phyloP scores from a whole-genome alignment of 306 rosid genomes.

The Citrullus amarus region DNA sequence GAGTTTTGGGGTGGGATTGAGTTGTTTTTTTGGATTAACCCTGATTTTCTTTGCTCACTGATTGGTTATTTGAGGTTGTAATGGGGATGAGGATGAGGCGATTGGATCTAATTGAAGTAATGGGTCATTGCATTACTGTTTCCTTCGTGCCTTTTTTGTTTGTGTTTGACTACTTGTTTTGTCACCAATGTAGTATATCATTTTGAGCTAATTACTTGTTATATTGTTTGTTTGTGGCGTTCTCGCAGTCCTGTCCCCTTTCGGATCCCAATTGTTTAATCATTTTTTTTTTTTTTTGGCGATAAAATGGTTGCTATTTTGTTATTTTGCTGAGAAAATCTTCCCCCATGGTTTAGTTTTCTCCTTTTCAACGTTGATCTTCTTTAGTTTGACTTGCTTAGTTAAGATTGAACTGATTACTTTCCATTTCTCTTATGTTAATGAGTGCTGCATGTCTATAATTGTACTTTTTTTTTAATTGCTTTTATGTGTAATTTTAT shows the following conservation, averaged over 20 bases:
- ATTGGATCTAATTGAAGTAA: conserved; percentile 33
- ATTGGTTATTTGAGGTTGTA: conserved; percentile 2
- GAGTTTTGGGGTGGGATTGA: background rate
- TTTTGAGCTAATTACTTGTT: background rate
- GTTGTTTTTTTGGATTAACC: background rate
- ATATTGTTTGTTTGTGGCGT: background rate
- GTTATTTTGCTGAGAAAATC: background rate
- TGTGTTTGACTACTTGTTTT: background rate
- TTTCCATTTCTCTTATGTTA: background rate
- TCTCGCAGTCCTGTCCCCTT: background rate
- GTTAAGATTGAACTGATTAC: background rate
- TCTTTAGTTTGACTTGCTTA: background rate
- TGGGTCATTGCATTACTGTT: conserved; percentile 23
- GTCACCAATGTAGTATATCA: background rate
- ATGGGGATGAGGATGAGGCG: conserved; percentile 10
- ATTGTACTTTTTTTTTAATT: background rate
- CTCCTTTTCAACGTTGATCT: background rate
- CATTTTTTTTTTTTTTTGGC: background rate
- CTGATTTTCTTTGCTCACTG: background rate
- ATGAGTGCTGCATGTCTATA: background rate
- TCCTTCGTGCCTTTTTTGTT: conserved; percentile 7
- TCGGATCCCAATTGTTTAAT: background rate
- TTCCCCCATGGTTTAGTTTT: background rate
- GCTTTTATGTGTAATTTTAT: conserved; percentile 12
- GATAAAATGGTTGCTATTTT: background rate